A percentile compares a stretch with the other conserved stretches of the same genome.
Conservation (phyloP, 176 grass and related monocot species). For the Secale cereale region DNA sequence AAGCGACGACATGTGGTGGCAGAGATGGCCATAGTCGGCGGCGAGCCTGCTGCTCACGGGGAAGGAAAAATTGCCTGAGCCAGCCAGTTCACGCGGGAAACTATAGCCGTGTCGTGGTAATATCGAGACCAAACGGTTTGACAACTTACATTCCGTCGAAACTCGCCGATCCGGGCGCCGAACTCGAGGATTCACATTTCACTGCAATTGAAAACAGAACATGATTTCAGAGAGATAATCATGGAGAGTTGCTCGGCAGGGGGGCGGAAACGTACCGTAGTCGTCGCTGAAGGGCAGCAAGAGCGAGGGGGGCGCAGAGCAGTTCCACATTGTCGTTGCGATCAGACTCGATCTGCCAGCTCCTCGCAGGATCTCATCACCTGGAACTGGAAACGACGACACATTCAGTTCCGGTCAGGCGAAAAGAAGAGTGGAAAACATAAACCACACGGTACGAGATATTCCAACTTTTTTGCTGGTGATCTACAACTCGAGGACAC, state of each 20-base stretch:
- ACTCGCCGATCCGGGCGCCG: constrained; percentile 1
- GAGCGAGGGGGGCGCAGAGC: constrained; percentile 9
- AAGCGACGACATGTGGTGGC: constrained; percentile 20
- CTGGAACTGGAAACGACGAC: neutral
- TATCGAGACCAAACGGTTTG: neutral
- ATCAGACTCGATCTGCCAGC: neutral
- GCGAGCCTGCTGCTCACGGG: neutral
- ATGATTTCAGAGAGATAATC: neutral
- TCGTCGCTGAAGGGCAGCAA: constrained; percentile 31
- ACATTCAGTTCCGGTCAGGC: neutral
- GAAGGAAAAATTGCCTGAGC: neutral
- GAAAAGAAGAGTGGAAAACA: neutral
- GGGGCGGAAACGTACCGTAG: constrained; percentile 10
- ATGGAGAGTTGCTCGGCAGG: neutral
- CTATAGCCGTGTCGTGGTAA: neutral
- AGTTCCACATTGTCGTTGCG: constrained; percentile 42
- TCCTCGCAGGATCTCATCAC: neutral
- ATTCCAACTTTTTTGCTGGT: neutral
- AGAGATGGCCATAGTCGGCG: constrained; percentile 21
- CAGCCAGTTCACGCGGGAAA: neutral
- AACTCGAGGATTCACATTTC: constrained; percentile 35
- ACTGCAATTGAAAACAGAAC: neutral
- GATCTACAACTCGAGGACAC: neutral
- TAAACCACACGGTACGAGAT: neutral
- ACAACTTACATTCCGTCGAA: constrained; percentile 41